Base-by-base conservation (phyloP, 1,284 basidiomycete genomes). In the Trichosporon sp. region DNA sequence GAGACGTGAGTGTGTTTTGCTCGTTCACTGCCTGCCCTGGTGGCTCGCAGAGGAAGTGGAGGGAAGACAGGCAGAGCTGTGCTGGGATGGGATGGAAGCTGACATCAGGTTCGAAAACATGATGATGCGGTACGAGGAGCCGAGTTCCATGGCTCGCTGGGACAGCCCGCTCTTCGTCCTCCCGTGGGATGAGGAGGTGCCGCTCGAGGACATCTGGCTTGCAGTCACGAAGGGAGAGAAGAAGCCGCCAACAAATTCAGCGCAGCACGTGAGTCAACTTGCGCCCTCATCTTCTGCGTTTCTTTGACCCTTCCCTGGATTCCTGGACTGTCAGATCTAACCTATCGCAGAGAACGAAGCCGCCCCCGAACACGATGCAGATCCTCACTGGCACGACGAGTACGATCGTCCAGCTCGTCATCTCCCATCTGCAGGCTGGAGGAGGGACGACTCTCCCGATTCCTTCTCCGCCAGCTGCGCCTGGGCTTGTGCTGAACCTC, bases 101-200 rank as follows among this genome's bases (percentile, higher is more conserved):
- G 35, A 72, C 66, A 11, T 16, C 79, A 96, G 94, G 1, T 87
- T 98, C 48, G 92, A 96, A 32, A 96, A 96, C 81, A 88, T 99
- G 1, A 85, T 97, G 12, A 88, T 90, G 80, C 89, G 96, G 48
- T 98, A 91, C 77, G 96, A 99, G 85, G 96, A 98, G 81, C 96
- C 96, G 0, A 95, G 92, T 0, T 95, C 94, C 0, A 96, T 96
- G 91, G 94, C 93, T 11, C 89, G 96, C 61, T 99, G 96, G 96
- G 96, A 99, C 83, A 92, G 94, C 0, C 96, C 96, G 0, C 87
- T 98, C 38, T 92, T 98, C 81, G 93, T 92, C 1, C 84, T 98
- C 0, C 85, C 90, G 1, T 92, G 90, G 89, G 87, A 88, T 40
- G 85, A 87, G 32, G 86, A 88, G 31, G 84, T 93, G 2, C 92